Percentiles rank a stretch among this genome's conserved stretches.
These are phyloP conservation scores for Ceratocystis variospora DNA, from an alignment of 2,329 filamentous ascomycete genomes.

Conservation along the genomic window DNA sequence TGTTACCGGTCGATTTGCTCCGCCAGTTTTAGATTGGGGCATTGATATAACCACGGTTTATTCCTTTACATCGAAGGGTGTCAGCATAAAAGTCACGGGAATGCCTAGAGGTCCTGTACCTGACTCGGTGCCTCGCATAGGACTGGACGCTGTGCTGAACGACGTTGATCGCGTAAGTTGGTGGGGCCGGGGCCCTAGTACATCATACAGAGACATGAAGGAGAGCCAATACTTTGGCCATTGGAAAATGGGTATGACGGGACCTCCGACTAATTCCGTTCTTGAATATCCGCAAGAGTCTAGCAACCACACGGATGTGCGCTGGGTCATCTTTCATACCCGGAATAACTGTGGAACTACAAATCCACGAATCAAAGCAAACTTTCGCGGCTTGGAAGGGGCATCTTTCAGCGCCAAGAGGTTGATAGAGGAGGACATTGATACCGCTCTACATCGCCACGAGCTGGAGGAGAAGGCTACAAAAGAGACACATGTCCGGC, in stretches of 20 bases:
- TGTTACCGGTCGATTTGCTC: slow-evolving; percentile 42
- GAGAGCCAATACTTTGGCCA: slow-evolving; percentile 43
- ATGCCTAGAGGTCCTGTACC: slow-evolving; percentile 36
- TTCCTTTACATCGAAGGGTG: slow-evolving; percentile 35
- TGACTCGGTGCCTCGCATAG: slow-evolving; percentile 47
- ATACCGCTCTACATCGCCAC: slow-evolving; percentile 43
- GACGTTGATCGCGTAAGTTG: slow-evolving; percentile 36
- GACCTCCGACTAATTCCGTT: slow-evolving; percentile 38
- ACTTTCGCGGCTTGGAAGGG: slow-evolving; percentile 34
- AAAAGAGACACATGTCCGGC: slow-evolving; percentile 40
- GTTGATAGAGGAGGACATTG: slow-evolving; percentile 41
- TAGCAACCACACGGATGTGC: slow-evolving; percentile 49
- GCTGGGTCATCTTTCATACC: slow-evolving; percentile 35
- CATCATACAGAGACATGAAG: slow-evolving; percentile 55
- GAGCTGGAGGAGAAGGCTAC: slow-evolving; percentile 39
- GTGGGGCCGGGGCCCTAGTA: slow-evolving; percentile 54
- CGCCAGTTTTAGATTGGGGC: slow-evolving; percentile 50
- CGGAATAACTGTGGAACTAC: neutral
- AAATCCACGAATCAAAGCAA: slow-evolving; percentile 27
- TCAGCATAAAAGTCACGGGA: slow-evolving; percentile 38
- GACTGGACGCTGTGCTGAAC: slow-evolving; percentile 35
- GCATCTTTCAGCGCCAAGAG: slow-evolving; percentile 44
- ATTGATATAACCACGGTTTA: slow-evolving; percentile 40
- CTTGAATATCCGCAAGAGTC: slow-evolving; percentile 58
- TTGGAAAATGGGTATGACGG: slow-evolving; percentile 28